Evolutionary conservation across 805 yeast genomes (phyloP).

Genomic region (Ogataea salicorniae): DNA sequence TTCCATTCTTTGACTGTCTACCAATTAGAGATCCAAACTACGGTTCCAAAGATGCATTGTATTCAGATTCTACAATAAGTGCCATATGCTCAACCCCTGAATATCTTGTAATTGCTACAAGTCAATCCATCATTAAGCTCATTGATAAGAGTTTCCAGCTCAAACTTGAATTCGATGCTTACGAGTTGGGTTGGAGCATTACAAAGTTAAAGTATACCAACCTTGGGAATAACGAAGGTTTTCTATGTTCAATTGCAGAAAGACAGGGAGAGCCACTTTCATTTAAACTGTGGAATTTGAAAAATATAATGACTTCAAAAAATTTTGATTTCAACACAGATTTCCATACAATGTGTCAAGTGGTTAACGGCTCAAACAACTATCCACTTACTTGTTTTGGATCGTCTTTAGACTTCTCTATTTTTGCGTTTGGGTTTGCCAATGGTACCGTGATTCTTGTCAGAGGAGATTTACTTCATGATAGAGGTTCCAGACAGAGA

Average conservation of each 20-base stretch:
- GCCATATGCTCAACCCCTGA: conserved; percentile 56
- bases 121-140: conserved; percentile 49
- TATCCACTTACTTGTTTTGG: conserved; percentile 71
- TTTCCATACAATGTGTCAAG: conserved; percentile 56
- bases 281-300: conserved; percentile 70
- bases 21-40: conserved; percentile 83
- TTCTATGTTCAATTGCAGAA: conserved; percentile 71
- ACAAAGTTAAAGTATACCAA: conserved; percentile 47
- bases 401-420: conserved; percentile 49
- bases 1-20: conserved; percentile 76
- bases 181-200: conserved; percentile 59
- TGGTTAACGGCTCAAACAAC: conserved; percentile 69
- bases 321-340: conserved; percentile 29
- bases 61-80: conserved; percentile 71
- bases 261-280: conserved; percentile 63
- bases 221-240: conserved; percentile 23
- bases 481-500: conserved; percentile 86
- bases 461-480: conserved; percentile 83
- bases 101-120: conserved; percentile 55
- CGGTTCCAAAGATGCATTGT: conserved; percentile 57
- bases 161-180: conserved; percentile 52
- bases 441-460: conserved; percentile 79
- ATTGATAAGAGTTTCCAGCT: conserved; percentile 46
- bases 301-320: conserved; percentile 36
- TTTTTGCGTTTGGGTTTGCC: conserved; percentile 72